phyloP scores from a whole-genome alignment of 306 rosid genomes.

The Senna siamea region DNA sequence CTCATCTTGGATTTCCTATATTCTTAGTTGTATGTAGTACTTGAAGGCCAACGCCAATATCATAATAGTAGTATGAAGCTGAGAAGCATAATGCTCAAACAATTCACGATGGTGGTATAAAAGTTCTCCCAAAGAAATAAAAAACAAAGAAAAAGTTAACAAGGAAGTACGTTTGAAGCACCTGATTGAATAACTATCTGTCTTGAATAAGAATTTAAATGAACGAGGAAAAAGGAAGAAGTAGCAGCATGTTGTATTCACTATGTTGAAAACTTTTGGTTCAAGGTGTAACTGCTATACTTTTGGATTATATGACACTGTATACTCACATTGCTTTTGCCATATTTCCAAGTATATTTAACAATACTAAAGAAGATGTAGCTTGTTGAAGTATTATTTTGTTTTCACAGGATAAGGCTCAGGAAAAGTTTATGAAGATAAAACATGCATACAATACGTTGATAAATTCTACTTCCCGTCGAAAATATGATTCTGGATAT shows the following conservation, averaged over 20 bases:
- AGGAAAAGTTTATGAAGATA: conserved; percentile 88
- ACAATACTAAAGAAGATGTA: conserved; percentile 9
- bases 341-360: conserved; percentile 13
- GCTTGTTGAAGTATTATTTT: conserved; percentile 31
- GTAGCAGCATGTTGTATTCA: conserved; percentile 4
- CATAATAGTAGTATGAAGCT: background rate
- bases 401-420: conserved; percentile 74
- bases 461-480: conserved; percentile 75
- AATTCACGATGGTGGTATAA: background rate
- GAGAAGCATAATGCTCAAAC: background rate
- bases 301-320: conserved; percentile 21
- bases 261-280: conserved; percentile 23
- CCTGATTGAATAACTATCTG: background rate
- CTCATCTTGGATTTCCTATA: conserved; percentile 24
- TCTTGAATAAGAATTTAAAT: conserved; percentile 19
- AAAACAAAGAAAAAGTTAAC: conserved; percentile 2
- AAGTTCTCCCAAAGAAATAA: background rate
- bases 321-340: conserved; percentile 13
- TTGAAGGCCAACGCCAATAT: background rate
- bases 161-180: conserved; percentile 18
- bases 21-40: conserved; percentile 20
- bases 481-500: conserved; percentile 66
- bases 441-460: conserved; percentile 91
- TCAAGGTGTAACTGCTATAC: conserved; percentile 10
- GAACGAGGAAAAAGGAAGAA: background rate